Base-by-base conservation (phyloP, 2,329 filamentous ascomycete genomes). In the Pseudogymnoascus sp. region DNA sequence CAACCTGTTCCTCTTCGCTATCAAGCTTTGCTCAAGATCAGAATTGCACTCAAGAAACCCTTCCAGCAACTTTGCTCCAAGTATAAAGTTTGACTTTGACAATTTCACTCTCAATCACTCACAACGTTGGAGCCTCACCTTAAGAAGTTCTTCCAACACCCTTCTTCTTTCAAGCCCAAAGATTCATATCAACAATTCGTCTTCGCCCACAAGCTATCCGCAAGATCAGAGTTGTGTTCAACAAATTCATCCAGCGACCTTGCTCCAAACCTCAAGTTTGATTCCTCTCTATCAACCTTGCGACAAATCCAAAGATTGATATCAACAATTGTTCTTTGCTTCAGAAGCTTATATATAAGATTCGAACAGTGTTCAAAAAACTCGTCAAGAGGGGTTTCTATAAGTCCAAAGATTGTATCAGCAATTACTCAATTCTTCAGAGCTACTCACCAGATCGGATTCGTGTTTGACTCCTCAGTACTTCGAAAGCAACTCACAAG, bases 381-480 rank as follows among this genome's bases (percentile, higher is more conserved):
- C 44, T 50, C 12, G 5, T 50, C 21, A 7, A 34, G 14, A 8
- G 28, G 28, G 18, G 12, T 56, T 12, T 18, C 50, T 34, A 34
- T 7, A 56, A 56, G 28, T 56, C 25, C 18, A 56, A 50, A 56
- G 50, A 56, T 18, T 56, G 50, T 56, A 56, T 56, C 25, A 56
- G 50, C 50, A 34, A 56, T 11, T 56, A 2, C 4, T 34, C 50
- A 34, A 34, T 34, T 7, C n/a, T 7, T 16, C 10, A 18, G 11
- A 34, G 28, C 3, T 7, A 53, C 10, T 53, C 46, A 31, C 46
- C 14, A 56, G n/a, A 56, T 34, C 50, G 50, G 50, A 18, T 56
- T 56, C n/a, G n/a, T 12, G 44, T 50, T 50, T 11, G 23, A 28
- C 21, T 14, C 12, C 14, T 50, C 12, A 2, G n/a, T 28, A 28